phyloP scores from a whole-genome alignment of 2,329 filamentous ascomycete species.

The Tolypocladium ophioglossoides region DNA sequence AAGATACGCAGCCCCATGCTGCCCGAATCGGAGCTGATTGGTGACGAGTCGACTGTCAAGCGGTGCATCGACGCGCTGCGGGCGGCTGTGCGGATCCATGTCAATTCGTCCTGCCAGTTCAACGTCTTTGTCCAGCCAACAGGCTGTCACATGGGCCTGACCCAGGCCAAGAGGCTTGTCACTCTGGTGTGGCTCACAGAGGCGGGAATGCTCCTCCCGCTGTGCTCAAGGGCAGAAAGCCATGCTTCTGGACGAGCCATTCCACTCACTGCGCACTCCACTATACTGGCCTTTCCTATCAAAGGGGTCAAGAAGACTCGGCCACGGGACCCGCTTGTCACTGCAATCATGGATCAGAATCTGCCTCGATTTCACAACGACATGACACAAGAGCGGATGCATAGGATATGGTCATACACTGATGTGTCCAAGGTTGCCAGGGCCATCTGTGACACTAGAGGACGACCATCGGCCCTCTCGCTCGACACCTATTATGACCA shows the following conservation, averaged over 20 bases:
- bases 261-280: not conserved
- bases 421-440: not conserved
- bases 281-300: not conserved
- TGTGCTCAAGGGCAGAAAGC: not conserved
- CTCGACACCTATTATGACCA: not conserved
- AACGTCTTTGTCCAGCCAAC: slow-evolving; percentile 3
- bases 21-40: not conserved
- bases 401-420: slow-evolving; percentile 1
- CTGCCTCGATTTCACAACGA: slow-evolving; percentile 2
- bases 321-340: not conserved
- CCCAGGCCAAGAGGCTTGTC: slow-evolving; percentile 5
- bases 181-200: slow-evolving; percentile 8
- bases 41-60: not conserved
- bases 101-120: slow-evolving; percentile 14
- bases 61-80: slow-evolving; percentile 5
- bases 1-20: slow-evolving; percentile 11
- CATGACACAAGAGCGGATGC: not conserved
- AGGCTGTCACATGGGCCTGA: not conserved
- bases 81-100: slow-evolving; percentile 8
- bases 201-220: slow-evolving; percentile 1
- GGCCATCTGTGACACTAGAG: not conserved
- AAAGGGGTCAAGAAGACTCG: not conserved
- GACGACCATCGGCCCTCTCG: slow-evolving; percentile 1
- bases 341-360: slow-evolving; percentile 2
- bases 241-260: not conserved